Conservation (phyloP, 2,329 filamentous ascomycete species). For the Cladorrhinum sp. region DNA sequence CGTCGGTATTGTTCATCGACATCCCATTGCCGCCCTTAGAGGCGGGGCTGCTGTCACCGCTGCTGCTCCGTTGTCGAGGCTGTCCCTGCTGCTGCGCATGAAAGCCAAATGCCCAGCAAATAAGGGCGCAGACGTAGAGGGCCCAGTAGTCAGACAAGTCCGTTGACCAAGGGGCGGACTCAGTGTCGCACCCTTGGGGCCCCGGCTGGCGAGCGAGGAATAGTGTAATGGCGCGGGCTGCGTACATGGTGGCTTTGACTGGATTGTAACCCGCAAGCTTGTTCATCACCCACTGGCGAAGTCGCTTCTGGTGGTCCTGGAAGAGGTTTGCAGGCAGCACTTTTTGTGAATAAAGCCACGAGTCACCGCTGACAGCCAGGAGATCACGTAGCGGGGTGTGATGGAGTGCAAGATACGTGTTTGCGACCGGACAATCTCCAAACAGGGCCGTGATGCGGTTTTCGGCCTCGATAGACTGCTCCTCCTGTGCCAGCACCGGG, state of each 20-base stretch:
- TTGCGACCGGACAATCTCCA: constrained; percentile 42
- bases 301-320: constrained; percentile 44
- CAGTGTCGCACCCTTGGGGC: constrained; percentile 3
- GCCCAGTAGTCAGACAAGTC: constrained; percentile 53
- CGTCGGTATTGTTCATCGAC: constrained; percentile 20
- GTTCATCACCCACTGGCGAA: constrained; percentile 42
- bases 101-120: constrained; percentile 54
- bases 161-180: constrained; percentile 25
- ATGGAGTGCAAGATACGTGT: constrained; percentile 55
- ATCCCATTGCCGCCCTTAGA: neutral
- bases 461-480: constrained; percentile 23
- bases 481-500: constrained; percentile 22
- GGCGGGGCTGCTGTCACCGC: constrained; percentile 5
- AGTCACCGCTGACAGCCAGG: constrained; percentile 56
- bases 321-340: constrained; percentile 44
- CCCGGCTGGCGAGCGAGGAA: constrained; percentile 37
- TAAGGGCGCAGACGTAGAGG: constrained; percentile 54
- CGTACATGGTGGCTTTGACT: constrained; percentile 46
- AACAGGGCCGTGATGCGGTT: constrained; percentile 42
- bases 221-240: constrained; percentile 48
- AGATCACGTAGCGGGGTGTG: constrained; percentile 57
- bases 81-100: constrained; percentile 18
- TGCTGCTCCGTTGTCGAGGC: constrained; percentile 24
- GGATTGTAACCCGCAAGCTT: constrained; percentile 40
- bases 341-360: constrained; percentile 57